Base-by-base conservation (phyloP, 805 yeast genomes). In the Vanderwaltozyma yarrowii region DNA sequence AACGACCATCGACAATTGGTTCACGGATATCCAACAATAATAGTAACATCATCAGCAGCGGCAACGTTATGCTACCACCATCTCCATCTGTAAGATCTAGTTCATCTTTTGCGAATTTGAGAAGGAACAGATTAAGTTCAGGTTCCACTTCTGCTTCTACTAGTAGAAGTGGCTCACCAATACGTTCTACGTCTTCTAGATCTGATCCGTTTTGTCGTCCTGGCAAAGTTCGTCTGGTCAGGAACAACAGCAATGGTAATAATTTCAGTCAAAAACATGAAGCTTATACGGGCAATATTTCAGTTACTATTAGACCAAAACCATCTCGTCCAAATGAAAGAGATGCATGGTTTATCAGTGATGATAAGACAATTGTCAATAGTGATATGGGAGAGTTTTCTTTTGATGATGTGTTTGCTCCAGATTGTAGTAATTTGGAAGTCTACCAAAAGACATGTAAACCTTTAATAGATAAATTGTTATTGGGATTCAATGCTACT, bases 401-500 rank as follows among this genome's bases (percentile, higher is more conserved):
- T 20, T 87, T 83, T 53, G 96, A 89, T 58, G 73, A 80, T 51
- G 94, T 89, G 1, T 88, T 80, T 56, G 70, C 72, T 10, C 76
- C 81, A 0, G 49, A 62, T 2, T 54, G 64, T 7, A 54, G 71
- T 21, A 87, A 85, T 56, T 44, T 52, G 4, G 70, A 72, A 16
- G 83, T 89, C 2, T 89, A 84, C 56, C 62, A 62, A 15, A 56
- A 58, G 12, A 65, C 67, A 35, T 94, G 75, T 34, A 68, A 52
- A 47, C 74, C 66, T 26, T 69, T 71, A 58, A 77, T 70, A 28
- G 64, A 53, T 45, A 74, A 69, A 55, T 76, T 73, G 44, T 69
- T 70, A 49, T 78, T 77, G 13, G 96, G 95, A 0, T 88, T 64
- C 58, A 86, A 86, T 52, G 88, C 88, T 13, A 87, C 96, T 0